phyloP scores from a whole-genome alignment of 768 basidiomycete genomes.

The Tephrocybe rancida region DNA sequence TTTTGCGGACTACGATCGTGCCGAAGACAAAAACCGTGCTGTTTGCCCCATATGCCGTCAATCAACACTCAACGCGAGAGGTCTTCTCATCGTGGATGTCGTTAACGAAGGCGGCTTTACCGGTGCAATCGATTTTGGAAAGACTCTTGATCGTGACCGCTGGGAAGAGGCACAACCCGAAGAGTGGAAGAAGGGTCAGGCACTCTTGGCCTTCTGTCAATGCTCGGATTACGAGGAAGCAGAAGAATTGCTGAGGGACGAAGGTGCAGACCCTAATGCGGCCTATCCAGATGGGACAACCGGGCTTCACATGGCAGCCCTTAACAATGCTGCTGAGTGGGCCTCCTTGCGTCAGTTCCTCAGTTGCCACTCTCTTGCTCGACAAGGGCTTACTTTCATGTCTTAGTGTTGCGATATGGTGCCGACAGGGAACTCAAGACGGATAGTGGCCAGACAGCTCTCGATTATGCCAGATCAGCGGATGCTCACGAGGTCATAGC shows the following conservation, averaged over 20 bases:
- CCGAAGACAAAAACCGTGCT: slow-evolving; percentile 7
- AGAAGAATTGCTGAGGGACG: slow-evolving; percentile 9
- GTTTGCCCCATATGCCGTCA: slow-evolving; percentile 9
- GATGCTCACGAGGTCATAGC: not conserved
- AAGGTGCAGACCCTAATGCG: slow-evolving; percentile 9
- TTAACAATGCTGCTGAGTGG: slow-evolving; percentile 10
- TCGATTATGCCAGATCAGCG: slow-evolving; percentile 4
- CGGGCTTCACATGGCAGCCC: slow-evolving; percentile 15
- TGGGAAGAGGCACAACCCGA: slow-evolving; percentile 15
- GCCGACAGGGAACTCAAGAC: slow-evolving; percentile 8
- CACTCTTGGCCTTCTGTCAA: slow-evolving; percentile 11
- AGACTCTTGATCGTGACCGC: slow-evolving; percentile 10
- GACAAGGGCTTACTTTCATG: not conserved
- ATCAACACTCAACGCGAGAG: slow-evolving; percentile 7
- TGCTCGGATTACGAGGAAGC: slow-evolving; percentile 5
- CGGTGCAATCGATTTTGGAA: slow-evolving; percentile 12
- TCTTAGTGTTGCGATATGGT: slow-evolving; percentile 7
- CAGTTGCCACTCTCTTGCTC: not conserved
- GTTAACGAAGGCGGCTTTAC: slow-evolving; percentile 13
- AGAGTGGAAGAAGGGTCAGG: slow-evolving; percentile 11
- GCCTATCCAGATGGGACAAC: slow-evolving; percentile 15
- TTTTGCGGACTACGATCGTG: slow-evolving; percentile 13
- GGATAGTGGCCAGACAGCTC: slow-evolving; percentile 1
- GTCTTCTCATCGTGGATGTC: slow-evolving; percentile 8
- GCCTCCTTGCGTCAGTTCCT: slow-evolving; percentile 11